Percentiles rank a stretch among this genome's conserved stretches.
Evolutionary conservation across 495 filamentous ascomycete genomes (phyloP).

Genomic region (Penicillium lagena): DNA sequence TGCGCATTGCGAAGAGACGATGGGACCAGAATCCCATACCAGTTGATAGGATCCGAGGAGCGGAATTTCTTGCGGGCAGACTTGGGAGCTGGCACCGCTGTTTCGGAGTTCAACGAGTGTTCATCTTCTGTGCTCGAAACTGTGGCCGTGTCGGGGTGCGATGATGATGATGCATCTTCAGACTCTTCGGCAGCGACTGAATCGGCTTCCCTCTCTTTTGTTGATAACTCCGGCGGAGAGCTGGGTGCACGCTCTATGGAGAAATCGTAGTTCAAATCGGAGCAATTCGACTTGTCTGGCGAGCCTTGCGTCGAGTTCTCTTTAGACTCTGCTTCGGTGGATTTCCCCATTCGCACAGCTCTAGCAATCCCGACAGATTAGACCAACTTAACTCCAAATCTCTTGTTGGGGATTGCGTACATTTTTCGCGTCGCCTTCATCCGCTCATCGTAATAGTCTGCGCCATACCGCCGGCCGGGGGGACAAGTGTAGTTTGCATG

Average conservation of each 20-base stretch:
- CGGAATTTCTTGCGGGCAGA: conserved; percentile 16
- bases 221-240: conserved; percentile 2
- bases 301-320: neutral
- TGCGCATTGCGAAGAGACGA: conserved; percentile 55
- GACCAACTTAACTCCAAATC: conserved; percentile 1
- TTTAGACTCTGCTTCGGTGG: neutral
- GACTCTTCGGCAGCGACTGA: neutral
- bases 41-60: conserved; percentile 53
- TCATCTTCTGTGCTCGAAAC: neutral
- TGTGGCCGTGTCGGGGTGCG: neutral
- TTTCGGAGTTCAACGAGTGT: neutral
- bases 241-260: conserved; percentile 2
- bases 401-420: conserved; percentile 9
- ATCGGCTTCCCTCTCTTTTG: conserved; percentile 1
- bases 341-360: conserved; percentile 9
- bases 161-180: neutral
- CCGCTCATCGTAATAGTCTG: conserved; percentile 63
- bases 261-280: conserved; percentile 7
- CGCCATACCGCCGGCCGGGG: conserved; percentile 56
- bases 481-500: conserved; percentile 66
- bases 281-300: neutral
- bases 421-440: conserved; percentile 57
- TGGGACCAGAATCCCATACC: conserved; percentile 66
- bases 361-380: conserved; percentile 8
- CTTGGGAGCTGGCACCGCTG: conserved; percentile 3